Percentiles rank a stretch among this genome's conserved stretches.
Conservation (phyloP, 164 flowering plant species). For the Malania oleifera region DNA sequence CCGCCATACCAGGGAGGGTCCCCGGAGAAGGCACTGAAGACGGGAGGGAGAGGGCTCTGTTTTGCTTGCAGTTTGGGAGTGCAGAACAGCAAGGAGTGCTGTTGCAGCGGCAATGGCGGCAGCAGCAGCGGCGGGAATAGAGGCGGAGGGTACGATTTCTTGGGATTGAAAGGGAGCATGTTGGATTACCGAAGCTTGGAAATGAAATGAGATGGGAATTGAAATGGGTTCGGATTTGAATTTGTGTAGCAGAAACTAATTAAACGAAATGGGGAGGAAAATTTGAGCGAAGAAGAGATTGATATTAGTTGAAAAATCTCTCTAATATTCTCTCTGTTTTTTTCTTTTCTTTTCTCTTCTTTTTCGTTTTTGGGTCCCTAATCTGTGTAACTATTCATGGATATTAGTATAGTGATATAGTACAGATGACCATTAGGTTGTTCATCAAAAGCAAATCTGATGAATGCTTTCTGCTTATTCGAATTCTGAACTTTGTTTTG, state of each 20-base stretch:
- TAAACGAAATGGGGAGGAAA: conserved; percentile 1
- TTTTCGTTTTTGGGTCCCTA: too few species aligned
- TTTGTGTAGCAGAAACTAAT: neutral
- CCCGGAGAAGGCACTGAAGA: conserved; percentile 26
- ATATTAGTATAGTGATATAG: neutral
- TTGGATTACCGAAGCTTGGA: conserved; percentile 79
- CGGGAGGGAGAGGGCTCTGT: conserved; percentile 36
- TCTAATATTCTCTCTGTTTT: conserved; percentile 9
- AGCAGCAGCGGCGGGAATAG: conserved; percentile 8
- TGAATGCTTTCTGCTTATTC: neutral
- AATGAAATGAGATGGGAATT: conserved; percentile 44
- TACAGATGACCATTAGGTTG: conserved; percentile 9
- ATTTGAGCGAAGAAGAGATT: conserved; percentile 9
- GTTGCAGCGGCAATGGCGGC: conserved; percentile 27
- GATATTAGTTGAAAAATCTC: conserved; percentile 14
- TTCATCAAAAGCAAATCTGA: neutral
- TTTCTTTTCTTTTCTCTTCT: too few species aligned
- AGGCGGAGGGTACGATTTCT: conserved; percentile 42
- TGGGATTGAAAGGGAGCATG: conserved; percentile 51
- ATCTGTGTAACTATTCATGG: conserved; percentile 18
- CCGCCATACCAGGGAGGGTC: conserved; percentile 43
- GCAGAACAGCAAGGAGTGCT: conserved; percentile 56
- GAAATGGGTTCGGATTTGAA: neutral
- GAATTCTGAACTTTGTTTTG: neutral
- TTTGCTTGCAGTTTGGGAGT: conserved; percentile 73